Base-by-base conservation (phyloP, 371 early-diverging fungal species). In the Mortierella sp. region DNA sequence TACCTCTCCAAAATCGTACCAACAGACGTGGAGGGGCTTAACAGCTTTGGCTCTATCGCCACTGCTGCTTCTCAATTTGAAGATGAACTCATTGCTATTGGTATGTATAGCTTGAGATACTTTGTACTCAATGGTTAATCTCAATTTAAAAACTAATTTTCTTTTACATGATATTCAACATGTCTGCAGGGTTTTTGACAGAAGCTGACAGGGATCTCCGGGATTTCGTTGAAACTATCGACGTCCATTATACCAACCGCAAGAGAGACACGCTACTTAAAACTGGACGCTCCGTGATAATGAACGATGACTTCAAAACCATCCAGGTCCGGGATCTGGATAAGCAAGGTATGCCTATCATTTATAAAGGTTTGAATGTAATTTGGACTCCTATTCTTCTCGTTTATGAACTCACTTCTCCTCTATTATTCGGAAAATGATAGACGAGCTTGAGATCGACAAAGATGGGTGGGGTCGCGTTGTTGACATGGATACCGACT, bases 321-420 rank as follows among this genome's bases (percentile, higher is more conserved):
- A 60, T 77, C n/a, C 71, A 54, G n/a, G 77, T 83, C 10, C 62
- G 60, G n/a, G 77, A 83, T 9, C n/a, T 83, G 57, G 83, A 77
- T 26, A 57, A 47, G 24, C 55, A 83, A 20, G 81, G 76, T 75
- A 74, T 1, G 64, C 3, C 14, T 4, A 18, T 2, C 24, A 62
- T 16, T 14, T 18, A 32, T 12, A 55, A 4, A 26, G 3, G 24
- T 39, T 16, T 30, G 9, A 18, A 35, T 39, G 51, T 39, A 18
- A 37, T n/a, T 14, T 1, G 12, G 30, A 30, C 0, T 55, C 28
- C 3, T 55, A 28, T 28, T 55, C 28, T 0, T 55, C 11, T 18
- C 30, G 16, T n/a, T 51, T 51, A 51, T n/a, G 8, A 18, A 51
- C n/a, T 18, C 51, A n/a, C 8, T 5, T 43, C 43, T 43, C 43